phyloP scores from a whole-genome alignment of 306 rosid species.

The Prunus dulcis region DNA sequence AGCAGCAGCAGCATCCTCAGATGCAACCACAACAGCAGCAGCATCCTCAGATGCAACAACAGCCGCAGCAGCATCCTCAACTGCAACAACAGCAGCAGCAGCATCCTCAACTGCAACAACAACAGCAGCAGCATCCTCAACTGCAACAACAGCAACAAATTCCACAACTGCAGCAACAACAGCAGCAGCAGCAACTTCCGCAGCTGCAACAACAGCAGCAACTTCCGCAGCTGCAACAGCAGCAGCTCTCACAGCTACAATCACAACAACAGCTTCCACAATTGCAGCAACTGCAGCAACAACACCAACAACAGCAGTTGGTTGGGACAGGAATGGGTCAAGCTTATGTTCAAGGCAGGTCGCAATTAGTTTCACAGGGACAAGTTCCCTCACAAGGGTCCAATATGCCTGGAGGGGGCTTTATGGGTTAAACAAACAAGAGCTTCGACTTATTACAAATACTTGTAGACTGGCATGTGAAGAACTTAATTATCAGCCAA shows the following conservation, averaged over 20 bases:
- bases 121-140: slow-evolving; percentile 52
- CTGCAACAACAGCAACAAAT: slow-evolving; percentile 39
- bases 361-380: slow-evolving; percentile 80
- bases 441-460: background rate
- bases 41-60: slow-evolving; percentile 30
- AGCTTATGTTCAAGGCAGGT: slow-evolving; percentile 74
- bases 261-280: slow-evolving; percentile 37
- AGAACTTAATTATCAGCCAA: background rate
- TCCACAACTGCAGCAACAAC: slow-evolving; percentile 37
- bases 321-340: slow-evolving; percentile 77
- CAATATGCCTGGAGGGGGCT: slow-evolving; percentile 74
- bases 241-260: slow-evolving; percentile 15
- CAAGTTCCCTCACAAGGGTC: slow-evolving; percentile 77
- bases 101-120: slow-evolving; percentile 49
- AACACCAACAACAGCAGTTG: slow-evolving; percentile 74
- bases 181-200: slow-evolving; percentile 56
- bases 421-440: slow-evolving; percentile 49
- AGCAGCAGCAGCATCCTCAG: slow-evolving; percentile 44
- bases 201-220: slow-evolving; percentile 60
- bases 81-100: slow-evolving; percentile 36
- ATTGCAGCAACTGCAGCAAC: slow-evolving; percentile 25
- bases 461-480: background rate
- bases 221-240: slow-evolving; percentile 57
- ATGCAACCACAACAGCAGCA: slow-evolving; percentile 41
- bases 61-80: slow-evolving; percentile 28